A percentile compares a stretch with the other conserved stretches of the same genome.
Conservation (phyloP, 305 asterid species). For the Fraxinus latifolia region DNA sequence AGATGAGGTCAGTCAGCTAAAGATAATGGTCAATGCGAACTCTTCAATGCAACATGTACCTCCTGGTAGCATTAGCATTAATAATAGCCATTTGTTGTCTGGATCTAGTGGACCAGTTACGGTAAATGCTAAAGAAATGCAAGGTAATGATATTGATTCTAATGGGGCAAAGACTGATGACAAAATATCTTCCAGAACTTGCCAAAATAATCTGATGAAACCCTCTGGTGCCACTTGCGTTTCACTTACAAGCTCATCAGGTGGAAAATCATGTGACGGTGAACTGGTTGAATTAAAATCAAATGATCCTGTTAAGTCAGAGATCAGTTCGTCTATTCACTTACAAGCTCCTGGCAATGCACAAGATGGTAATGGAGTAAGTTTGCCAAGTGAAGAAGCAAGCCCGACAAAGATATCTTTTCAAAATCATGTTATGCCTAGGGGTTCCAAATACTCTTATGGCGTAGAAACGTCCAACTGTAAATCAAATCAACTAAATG, state of each 20-base stretch:
- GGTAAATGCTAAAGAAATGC: slow-evolving; percentile 35
- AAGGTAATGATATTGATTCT: slow-evolving; percentile 35
- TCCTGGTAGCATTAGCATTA: slow-evolving; percentile 30
- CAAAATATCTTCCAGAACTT: slow-evolving; percentile 33
- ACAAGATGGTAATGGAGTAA: slow-evolving; percentile 23
- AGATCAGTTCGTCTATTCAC: slow-evolving; percentile 28
- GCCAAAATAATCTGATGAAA: slow-evolving; percentile 33
- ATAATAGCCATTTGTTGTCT: slow-evolving; percentile 33
- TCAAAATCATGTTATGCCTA: slow-evolving; percentile 31
- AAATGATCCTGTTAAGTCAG: slow-evolving; percentile 18
- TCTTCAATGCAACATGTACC: slow-evolving; percentile 35
- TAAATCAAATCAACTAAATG: slow-evolving; percentile 32
- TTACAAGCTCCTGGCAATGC: slow-evolving; percentile 29
- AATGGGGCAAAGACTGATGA: slow-evolving; percentile 36
- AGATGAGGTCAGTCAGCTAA: slow-evolving; percentile 42
- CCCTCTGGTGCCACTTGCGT: slow-evolving; percentile 32
- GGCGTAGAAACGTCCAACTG: slow-evolving; percentile 35
- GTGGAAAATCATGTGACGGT: slow-evolving; percentile 30
- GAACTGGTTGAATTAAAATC: slow-evolving; percentile 35
- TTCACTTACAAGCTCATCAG: slow-evolving; percentile 39
- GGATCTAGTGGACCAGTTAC: slow-evolving; percentile 19
- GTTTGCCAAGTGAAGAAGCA: slow-evolving; percentile 28
- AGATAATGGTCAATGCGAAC: slow-evolving; percentile 45
- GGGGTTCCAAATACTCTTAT: slow-evolving; percentile 37
- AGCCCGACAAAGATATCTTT: slow-evolving; percentile 34